Conservation (phyloP, 2,329 filamentous ascomycete species). For the Aspergillus eucalypticola region DNA sequence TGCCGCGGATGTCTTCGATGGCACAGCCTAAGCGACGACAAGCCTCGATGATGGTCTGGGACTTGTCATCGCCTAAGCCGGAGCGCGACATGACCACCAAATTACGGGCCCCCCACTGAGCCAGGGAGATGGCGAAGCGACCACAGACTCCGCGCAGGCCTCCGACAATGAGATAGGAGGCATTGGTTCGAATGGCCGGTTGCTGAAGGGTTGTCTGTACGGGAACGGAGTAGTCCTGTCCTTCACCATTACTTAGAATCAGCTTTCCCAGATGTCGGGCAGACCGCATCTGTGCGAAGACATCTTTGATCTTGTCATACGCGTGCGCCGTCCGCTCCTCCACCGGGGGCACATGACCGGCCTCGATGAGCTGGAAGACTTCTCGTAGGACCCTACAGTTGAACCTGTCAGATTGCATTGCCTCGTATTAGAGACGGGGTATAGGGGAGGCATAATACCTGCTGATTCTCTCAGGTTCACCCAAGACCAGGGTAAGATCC, state of each 20-base stretch:
- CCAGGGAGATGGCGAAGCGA: conserved; percentile 9
- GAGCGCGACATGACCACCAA: conserved; percentile 8
- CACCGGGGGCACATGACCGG: conserved; percentile 10
- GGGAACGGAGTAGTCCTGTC: background rate
- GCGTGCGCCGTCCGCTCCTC: conserved; percentile 1
- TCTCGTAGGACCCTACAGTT: background rate
- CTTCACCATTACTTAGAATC: conserved; percentile 4
- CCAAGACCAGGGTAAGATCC: conserved; percentile 8
- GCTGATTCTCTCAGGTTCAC: background rate
- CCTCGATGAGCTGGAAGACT: background rate
- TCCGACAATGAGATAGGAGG: conserved; percentile 14
- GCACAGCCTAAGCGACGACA: background rate
- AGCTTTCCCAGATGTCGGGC: conserved; percentile 22
- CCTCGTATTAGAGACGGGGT: too few species aligned
- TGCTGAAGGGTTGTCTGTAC: background rate
- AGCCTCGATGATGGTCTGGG: background rate
- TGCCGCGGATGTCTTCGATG: background rate
- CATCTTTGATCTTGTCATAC: conserved; percentile 7
- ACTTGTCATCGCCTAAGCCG: background rate
- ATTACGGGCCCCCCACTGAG: conserved; percentile 6
- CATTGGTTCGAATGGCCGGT: background rate
- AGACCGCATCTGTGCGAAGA: conserved; percentile 19
- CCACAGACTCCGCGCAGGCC: conserved; percentile 16
- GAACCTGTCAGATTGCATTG: background rate
- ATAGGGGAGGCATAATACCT: too few species aligned